Evolutionary conservation across 2,329 filamentous ascomycete genomes (phyloP).

Genomic region (Cercospora sp.): DNA sequence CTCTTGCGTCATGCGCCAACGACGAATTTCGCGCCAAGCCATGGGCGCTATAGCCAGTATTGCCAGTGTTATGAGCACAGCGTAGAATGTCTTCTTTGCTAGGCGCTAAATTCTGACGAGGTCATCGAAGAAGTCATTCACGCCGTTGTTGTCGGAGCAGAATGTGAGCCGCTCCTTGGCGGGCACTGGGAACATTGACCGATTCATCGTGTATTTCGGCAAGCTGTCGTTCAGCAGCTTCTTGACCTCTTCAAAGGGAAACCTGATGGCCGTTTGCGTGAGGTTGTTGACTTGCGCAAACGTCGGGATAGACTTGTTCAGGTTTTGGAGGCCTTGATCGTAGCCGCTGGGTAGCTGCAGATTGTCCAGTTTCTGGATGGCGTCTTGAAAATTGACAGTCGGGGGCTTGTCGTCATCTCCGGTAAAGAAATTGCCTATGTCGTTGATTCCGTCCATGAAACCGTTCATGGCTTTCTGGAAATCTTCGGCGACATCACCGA

Average conservation of each 20-base stretch:
- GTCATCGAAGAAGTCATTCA: slow-evolving; percentile 79
- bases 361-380: slow-evolving; percentile 66
- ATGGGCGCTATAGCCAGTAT: slow-evolving; percentile 74
- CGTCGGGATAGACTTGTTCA: slow-evolving; percentile 1
- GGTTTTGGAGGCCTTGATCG: slow-evolving; percentile 62
- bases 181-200: slow-evolving; percentile 76
- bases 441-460: slow-evolving; percentile 54
- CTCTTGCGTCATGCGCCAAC: slow-evolving; percentile 72
- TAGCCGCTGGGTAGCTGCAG: slow-evolving; percentile 70
- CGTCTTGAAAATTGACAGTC: slow-evolving; percentile 64
- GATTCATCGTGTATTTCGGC: slow-evolving; percentile 74
- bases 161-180: slow-evolving; percentile 80
- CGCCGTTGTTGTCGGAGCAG: slow-evolving; percentile 80
- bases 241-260: slow-evolving; percentile 81
- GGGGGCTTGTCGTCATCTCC: slow-evolving; percentile 48
- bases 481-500: slow-evolving; percentile 46
- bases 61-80: slow-evolving; percentile 70
- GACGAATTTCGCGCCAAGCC: slow-evolving; percentile 75
- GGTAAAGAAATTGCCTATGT: slow-evolving; percentile 44
- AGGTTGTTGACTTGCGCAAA: slow-evolving; percentile 74
- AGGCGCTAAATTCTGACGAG: slow-evolving; percentile 66
- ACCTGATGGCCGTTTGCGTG: slow-evolving; percentile 70
- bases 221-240: slow-evolving; percentile 70
- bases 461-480: slow-evolving; percentile 58
- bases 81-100: slow-evolving; percentile 74